These are phyloP conservation scores for Shiraia bambusicola DNA, from an alignment of 2,329 filamentous ascomycete genomes.

Conservation along the genomic window DNA sequence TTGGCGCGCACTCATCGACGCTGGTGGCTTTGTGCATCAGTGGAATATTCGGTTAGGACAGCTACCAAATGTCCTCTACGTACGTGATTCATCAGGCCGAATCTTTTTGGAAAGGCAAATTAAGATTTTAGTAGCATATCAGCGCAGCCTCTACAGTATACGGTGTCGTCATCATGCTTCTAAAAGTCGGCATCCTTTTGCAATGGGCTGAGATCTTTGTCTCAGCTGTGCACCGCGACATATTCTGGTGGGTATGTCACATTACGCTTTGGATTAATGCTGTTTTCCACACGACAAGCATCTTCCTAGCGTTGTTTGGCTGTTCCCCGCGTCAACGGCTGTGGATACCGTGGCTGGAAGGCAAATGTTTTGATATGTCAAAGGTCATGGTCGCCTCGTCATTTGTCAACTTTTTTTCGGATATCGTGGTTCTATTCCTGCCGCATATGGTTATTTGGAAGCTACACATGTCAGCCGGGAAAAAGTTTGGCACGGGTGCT, in stretches of 20 bases:
- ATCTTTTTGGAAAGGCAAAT: no score
- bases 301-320: conserved; percentile 25
- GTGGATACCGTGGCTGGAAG: conserved; percentile 18
- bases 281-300: conserved; percentile 23
- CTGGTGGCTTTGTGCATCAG: no score
- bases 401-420: conserved; percentile 34
- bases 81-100: no score
- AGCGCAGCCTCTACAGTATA: conserved; percentile 8
- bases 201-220: conserved; percentile 47
- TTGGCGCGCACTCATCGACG: no score
- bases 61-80: no score
- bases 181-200: conserved; percentile 27
- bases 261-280: conserved; percentile 33
- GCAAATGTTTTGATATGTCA: conserved; percentile 10
- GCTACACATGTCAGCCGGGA: conserved; percentile 29
- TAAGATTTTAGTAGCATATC: conserved; percentile 9
- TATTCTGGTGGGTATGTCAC: conserved; percentile 41
- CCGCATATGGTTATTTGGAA: conserved; percentile 41
- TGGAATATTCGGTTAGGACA: no score
- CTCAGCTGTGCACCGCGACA: conserved; percentile 14
- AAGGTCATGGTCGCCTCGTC: conserved; percentile 34
- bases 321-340: background rate
- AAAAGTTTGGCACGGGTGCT: conserved; percentile 16
- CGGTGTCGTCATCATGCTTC: conserved; percentile 8
- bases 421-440: conserved; percentile 36